Evolutionary conservation across 2,329 filamentous ascomycete species (phyloP), one percentile per base, ranked within the genome.

Genomic region (Periconia sp.): DNA sequence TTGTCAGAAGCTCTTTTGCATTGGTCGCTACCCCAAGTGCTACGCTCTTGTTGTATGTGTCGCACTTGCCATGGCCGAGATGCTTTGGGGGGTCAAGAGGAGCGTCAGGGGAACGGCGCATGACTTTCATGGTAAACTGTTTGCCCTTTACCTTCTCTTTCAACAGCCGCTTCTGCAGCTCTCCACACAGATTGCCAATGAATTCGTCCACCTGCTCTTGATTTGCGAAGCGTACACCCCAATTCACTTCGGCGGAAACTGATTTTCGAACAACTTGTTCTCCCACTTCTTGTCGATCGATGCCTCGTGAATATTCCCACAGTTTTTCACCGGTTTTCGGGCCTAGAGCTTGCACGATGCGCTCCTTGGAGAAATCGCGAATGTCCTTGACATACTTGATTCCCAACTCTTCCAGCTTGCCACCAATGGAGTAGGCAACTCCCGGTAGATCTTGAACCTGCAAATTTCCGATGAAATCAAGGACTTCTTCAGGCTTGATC

Each of bases 121-220:
- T 97, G 55, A 99, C 88, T 70, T 97, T 97, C 80, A 99, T 85
- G 0, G 92, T 96, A 47, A 99, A 79, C 57, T 96, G 90, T 60
- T 84, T 89, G 14, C 94, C 94, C 66, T 89, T 95, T 49, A 97
- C 91, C 30, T 87, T 82, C 69, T 97, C 91, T 59, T 92, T 90
- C 19, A 92, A 68, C 17, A 99, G 77, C 1, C 94, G 84, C 52
- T 87, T 88, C 62, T 92, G 87, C 7, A 99, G 77, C 72, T 99
- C 94, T 52, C 87, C 87, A 67, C 90, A 94, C 0, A 99, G 78
- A 60, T 90, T 94, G 56, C 85, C 79, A 30, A 97, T 82, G 70
- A 99, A 99, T 59, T 95, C 91, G 54, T 97, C 93, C 0, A 92
- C 92, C 73, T 99, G 93, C n/a, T 85, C 82, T 66, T 97, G 91